Evolutionary conservation across 345 rosid genomes (phyloP).

Genomic region (Erysimum cheiranthoides): DNA sequence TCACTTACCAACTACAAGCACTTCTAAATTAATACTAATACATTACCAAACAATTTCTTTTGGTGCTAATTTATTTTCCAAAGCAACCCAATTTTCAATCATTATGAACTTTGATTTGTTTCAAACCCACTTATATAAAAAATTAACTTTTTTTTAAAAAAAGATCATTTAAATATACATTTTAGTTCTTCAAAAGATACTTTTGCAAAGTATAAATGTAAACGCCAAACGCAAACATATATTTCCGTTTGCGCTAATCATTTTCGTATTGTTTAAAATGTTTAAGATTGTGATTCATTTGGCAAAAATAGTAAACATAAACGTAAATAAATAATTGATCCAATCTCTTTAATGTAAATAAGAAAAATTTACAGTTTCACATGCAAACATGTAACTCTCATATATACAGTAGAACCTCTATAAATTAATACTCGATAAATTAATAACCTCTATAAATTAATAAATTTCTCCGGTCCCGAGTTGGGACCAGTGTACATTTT

Average conservation of each 20-base stretch:
- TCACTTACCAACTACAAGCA: conserved; percentile 42
- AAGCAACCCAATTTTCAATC: conserved; percentile 2
- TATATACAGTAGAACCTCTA: too few species aligned
- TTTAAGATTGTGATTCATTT: not conserved
- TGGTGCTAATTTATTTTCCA: conserved; percentile 12
- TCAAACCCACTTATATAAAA: not conserved
- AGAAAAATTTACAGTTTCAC: not conserved
- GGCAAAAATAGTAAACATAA: not conserved
- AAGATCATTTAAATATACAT: not conserved
- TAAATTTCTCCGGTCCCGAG: too few species aligned
- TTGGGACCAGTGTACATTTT: too few species aligned
- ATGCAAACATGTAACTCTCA: not conserved
- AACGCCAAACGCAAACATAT: not conserved
- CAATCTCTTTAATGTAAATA: not conserved
- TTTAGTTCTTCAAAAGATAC: not conserved
- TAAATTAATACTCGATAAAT: too few species aligned
- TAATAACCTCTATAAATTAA: too few species aligned
- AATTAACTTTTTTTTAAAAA: not conserved
- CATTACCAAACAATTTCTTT: conserved; percentile 29
- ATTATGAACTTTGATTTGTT: conserved; percentile 13
- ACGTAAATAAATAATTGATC: too few species aligned
- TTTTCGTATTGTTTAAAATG: not conserved
- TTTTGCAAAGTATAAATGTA: not conserved
- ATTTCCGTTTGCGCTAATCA: not conserved
- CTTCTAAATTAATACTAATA: conserved; percentile 22